Evolutionary conservation across 768 basidiomycete species (phyloP), one percentile per base, ranked within the genome.

Genomic region (Kwoniella newhampshirensis): DNA sequence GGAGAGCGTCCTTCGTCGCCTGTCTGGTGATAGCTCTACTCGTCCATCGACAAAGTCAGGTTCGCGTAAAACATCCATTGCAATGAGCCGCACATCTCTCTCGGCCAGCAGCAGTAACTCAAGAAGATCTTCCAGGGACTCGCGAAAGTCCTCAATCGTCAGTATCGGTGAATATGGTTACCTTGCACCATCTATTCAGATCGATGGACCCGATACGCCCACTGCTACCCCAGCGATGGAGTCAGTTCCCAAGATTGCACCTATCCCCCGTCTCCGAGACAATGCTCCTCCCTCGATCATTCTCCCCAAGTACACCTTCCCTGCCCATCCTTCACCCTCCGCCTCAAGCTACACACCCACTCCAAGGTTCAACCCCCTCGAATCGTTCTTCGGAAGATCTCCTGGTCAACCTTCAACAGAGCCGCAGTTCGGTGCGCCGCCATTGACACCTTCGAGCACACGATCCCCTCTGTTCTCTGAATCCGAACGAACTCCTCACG

Each of bases 131-230:
- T 11, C 51, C 43, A 37, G 30, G 47, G 17, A 63, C 50, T 66
- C 64, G n/a, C 57, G 63, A 4, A 65, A 67, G 40, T 67, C 64
- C 23, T 66, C 64, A 5, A 51, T 64, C n/a, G 64, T 66, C 57
- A 68, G 70, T 53, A 62, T 69, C 13, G 44, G 55, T 25, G 70
- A 72, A 40, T 72, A 69, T 45, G 65, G 62, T 13, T 72, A 72
- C 39, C 59, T 72, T 17, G 70, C 51, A 7, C 67, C 70, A 20
- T 59, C 64, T 28, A 72, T 72, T 23, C 58, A 63, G n/a, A 67
- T 69, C 32, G 67, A 72, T 44, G 55, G 51, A 3, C 54, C 43
- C n/a, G n/a, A 25, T n/a, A 26, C 32, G 8, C 43, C 56, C 9
- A 52, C 27, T 3, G 21, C n/a, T 21, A 36, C 46, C 7, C 40